These are phyloP conservation scores for Coniosporium apollinis DNA, from an alignment of 495 filamentous ascomycete species.

Conservation along the genomic window DNA sequence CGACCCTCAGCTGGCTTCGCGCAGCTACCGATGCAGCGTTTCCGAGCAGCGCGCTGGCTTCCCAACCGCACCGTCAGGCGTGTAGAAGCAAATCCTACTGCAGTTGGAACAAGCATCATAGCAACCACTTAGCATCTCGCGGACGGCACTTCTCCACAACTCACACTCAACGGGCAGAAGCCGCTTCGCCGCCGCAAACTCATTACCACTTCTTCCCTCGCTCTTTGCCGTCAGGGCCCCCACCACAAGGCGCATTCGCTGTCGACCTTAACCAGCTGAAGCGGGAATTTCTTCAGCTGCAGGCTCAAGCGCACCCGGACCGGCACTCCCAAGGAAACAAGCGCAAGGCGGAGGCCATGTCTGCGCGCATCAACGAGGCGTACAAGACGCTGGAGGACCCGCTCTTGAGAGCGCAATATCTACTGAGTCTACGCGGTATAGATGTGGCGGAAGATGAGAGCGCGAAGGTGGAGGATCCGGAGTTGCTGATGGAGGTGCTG, in stretches of 20 bases:
- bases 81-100: no score
- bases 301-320: slow-evolving; percentile 70
- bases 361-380: slow-evolving; percentile 70
- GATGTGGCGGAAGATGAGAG: slow-evolving; percentile 65
- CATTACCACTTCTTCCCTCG: slow-evolving; percentile 81
- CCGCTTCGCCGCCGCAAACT: slow-evolving; percentile 28
- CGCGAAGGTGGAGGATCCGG: slow-evolving; percentile 44
- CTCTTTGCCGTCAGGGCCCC: slow-evolving; percentile 65
- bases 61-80: no score
- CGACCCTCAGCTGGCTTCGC: no score
- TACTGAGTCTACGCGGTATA: slow-evolving; percentile 52
- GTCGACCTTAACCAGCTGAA: slow-evolving; percentile 51
- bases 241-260: slow-evolving; percentile 57
- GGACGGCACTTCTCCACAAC: no score
- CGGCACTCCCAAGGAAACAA: slow-evolving; percentile 42
- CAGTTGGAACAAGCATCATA: no score
- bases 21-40: no score
- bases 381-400: slow-evolving; percentile 69
- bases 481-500: slow-evolving; percentile 73
- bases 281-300: slow-evolving; percentile 71
- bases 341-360: slow-evolving; percentile 50
- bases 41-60: no score
- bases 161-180: no score
- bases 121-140: no score
- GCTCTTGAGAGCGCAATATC: slow-evolving; percentile 66